Evolutionary conservation across 1,139 yeast genomes (phyloP), one percentile per base, ranked within the genome.

Genomic region (Geotrichum australiense): DNA sequence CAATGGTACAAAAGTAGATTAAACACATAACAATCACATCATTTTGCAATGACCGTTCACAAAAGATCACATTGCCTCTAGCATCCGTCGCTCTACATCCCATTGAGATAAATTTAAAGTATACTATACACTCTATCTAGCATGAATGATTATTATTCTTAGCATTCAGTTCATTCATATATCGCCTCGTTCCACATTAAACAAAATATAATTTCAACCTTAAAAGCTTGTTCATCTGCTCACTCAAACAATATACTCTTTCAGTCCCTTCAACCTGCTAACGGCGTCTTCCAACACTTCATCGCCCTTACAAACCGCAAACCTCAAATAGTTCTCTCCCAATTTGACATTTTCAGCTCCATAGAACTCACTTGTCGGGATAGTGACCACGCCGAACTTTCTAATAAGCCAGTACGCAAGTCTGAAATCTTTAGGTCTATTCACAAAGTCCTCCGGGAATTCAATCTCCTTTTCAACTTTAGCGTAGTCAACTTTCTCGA

Each of bases 301-400:
- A 59, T 91, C 94, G 54, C 83, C 96, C 66, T 91, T 91, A 70
- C 98, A 91, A 12, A 91, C 94, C 12, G 98, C 97, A 62, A 91
- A 89, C 59, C 98, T 77, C 49, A 91, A 68, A 59, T 87, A 76
- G 53, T 84, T 81, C 58, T 87, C 95, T 41, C 91, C 87, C 12
- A 80, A 76, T 46, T 75, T 71, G 24, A 84, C 89, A 47, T 76
- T 74, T 60, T 83, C 79, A 36, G 75, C 71, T 34, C 76, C 73
- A 57, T 85, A 78, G 59, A 91, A 91, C 62, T 89, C 98, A 5
- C 95, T 82, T 23, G 97, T 97, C 8, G 98, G 98, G 52, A 91
- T 89, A 4, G 94, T 83, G 18, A 93, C 97, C 35, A 91, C 94
- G 3, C 98, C 98, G 44, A 91, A 64, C 59, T 89, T 95, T 58